Base-by-base conservation (phyloP, 345 rosid species). In the Sonneratia caseolaris region DNA sequence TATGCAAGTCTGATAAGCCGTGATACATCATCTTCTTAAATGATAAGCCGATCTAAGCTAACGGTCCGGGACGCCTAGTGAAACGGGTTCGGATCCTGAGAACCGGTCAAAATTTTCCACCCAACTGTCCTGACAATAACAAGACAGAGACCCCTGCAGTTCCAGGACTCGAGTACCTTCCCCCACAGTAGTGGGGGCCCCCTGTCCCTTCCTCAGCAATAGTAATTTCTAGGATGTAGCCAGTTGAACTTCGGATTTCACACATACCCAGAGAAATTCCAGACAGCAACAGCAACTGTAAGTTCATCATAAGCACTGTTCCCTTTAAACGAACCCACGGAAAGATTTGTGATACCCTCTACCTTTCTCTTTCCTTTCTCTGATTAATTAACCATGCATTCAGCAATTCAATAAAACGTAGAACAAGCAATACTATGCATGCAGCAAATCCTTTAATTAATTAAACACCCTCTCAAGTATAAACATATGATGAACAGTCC, bases 141-240 rank as follows among this genome's bases (percentile, higher is more conserved):
- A 42, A 42, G 45, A 42, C 5, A 42, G 45, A 42, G 45, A 9
- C 3, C 18, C 37, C 66, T 70, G 73, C 73, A 38, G 45, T 42
- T 42, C 45, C 45, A 56, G 9, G 61, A 49, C 43, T n/a, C 19
- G 10, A 4, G 45, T 15, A 42, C 37, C 67, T 45, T 42, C 68
- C 48, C 4, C 69, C 37, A 66, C 43, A 36, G 36, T 35, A 64
- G 36, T 18, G 15, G 75, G 75, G 37, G 32, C 32, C 15, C 75
- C 70, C 36, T 18, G 11, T 64, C n/a, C 37, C 19, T 22, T 57
- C 35, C 0, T 57, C 64, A n/a, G 32, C 8, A n/a, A 57, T 57
- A n/a, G 64, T 22, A 22, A n/a, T 57, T 57, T 57, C 64, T 5
- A 22, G 64, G 64, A 57, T 57, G 64, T 22, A 55, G 3, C 9